These are phyloP conservation scores for Dryadomyces quercivorus DNA, from an alignment of 2,329 filamentous ascomycete genomes.

Conservation along the genomic window DNA sequence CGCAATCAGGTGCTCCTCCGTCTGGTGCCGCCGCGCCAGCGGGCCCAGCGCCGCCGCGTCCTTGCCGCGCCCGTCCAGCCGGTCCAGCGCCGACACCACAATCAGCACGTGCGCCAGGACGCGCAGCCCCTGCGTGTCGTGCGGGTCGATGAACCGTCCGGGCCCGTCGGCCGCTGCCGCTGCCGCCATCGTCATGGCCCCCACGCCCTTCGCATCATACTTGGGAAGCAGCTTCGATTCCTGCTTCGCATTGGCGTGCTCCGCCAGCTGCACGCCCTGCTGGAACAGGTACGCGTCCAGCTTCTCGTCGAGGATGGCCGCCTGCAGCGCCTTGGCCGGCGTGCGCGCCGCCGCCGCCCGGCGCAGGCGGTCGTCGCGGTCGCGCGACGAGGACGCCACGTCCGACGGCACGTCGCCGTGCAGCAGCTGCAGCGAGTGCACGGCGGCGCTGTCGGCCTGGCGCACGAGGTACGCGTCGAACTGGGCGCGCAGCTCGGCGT, in stretches of 20 bases:
- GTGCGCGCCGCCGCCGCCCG: slow-evolving; percentile 20
- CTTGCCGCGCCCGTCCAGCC: slow-evolving; percentile 17
- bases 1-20: slow-evolving; percentile 64
- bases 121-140: slow-evolving; percentile 53
- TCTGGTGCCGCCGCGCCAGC: slow-evolving; percentile 23
- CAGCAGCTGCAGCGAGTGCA: slow-evolving; percentile 8
- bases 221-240: slow-evolving; percentile 31
- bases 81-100: slow-evolving; percentile 55
- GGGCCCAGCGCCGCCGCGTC: slow-evolving; percentile 24
- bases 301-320: slow-evolving; percentile 57
- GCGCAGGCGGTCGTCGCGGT: slow-evolving; percentile 3
- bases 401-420: slow-evolving; percentile 11
- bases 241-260: slow-evolving; percentile 26
- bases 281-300: slow-evolving; percentile 45
- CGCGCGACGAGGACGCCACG: not conserved
- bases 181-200: slow-evolving; percentile 16
- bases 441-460: slow-evolving; percentile 10
- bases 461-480: slow-evolving; percentile 14
- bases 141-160: slow-evolving; percentile 32
- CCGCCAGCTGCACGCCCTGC: slow-evolving; percentile 41
- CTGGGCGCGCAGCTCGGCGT: slow-evolving; percentile 14
- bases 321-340: slow-evolving; percentile 65
- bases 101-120: slow-evolving; percentile 55
- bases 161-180: not conserved
- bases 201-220: slow-evolving; percentile 19